phyloP scores from a whole-genome alignment of 352 stramenopile species.

The Saprolegnia parasitica region DNA sequence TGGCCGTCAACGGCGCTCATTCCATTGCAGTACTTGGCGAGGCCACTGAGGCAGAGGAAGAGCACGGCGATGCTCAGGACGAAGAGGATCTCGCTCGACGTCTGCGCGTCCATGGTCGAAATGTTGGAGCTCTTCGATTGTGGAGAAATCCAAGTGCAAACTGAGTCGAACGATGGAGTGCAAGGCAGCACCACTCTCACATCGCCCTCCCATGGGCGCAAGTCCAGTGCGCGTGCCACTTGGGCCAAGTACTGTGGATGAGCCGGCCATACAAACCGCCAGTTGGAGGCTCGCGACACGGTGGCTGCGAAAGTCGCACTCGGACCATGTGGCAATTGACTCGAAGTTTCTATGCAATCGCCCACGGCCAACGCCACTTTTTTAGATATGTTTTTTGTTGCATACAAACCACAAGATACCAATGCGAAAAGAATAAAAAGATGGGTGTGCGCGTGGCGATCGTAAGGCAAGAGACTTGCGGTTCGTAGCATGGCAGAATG shows the following conservation, averaged over 20 bases:
- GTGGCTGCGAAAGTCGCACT: no score
- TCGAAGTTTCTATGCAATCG: no score
- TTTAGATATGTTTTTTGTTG: background rate
- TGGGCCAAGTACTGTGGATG: background rate
- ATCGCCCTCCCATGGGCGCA: background rate
- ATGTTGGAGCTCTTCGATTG: background rate
- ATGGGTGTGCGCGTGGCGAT: background rate
- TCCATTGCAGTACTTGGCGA: background rate
- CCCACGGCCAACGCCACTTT: background rate
- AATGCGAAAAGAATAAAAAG: background rate
- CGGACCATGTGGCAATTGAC: no score
- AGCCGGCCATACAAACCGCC: background rate
- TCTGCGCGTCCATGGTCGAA: background rate
- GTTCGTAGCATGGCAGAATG: slow-evolving; percentile 31
- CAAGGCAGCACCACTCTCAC: background rate
- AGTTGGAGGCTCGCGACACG: background rate
- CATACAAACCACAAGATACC: background rate
- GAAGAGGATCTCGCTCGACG: background rate
- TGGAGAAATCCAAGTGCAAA: no score
- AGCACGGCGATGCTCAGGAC: background rate
- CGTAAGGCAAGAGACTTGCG: slow-evolving; percentile 1
- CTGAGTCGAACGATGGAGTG: no score
- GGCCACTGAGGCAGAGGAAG: background rate
- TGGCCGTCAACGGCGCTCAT: background rate
- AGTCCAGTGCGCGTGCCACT: background rate